Conservation (phyloP, 768 basidiomycete species). For the Mycena rebaudengoi region DNA sequence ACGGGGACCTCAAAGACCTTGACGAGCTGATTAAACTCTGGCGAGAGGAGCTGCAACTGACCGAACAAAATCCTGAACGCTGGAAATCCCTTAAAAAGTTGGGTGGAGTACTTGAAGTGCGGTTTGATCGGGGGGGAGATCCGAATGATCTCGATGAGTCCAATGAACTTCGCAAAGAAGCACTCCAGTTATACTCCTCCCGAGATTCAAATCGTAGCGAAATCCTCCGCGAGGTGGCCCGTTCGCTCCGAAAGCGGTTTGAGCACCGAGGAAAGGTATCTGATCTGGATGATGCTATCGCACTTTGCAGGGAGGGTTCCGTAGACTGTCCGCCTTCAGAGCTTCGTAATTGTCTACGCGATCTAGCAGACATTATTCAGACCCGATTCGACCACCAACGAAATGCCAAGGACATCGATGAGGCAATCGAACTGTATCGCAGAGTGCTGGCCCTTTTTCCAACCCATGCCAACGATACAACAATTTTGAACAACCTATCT, state of each 20-base stretch:
- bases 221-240: background rate
- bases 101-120: background rate
- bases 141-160: background rate
- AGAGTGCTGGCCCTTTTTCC: background rate
- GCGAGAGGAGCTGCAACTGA: background rate
- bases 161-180: background rate
- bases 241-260: background rate
- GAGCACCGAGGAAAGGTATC: background rate
- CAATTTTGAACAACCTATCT: constrained; percentile 1
- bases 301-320: background rate
- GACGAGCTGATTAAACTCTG: background rate
- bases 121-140: background rate
- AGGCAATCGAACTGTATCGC: background rate
- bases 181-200: background rate
- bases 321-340: background rate
- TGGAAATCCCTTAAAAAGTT: background rate
- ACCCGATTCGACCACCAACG: background rate
- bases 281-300: background rate
- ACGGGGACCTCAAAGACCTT: background rate
- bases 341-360: background rate
- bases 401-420: background rate
- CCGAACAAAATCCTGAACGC: background rate
- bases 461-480: background rate
- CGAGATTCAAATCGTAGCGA: background rate
- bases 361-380: background rate